These are phyloP conservation scores for Heritiera fomes DNA, from an alignment of 345 rosid genomes.

Conservation along the genomic window DNA sequence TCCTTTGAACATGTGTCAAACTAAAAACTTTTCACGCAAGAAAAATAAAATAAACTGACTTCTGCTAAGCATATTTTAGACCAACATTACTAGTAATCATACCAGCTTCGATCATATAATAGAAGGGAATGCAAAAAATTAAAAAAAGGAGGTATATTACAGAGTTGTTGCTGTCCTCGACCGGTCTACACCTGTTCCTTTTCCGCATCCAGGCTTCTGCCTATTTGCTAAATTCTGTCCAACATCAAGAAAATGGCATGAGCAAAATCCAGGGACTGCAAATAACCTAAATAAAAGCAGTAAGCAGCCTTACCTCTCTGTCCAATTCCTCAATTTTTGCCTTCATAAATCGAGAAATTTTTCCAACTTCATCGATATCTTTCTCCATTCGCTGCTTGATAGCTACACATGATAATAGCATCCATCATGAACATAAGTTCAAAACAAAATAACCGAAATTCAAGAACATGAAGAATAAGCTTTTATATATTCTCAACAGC, in stretches of 20 bases:
- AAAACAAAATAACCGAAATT: background rate
- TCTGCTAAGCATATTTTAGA: conserved; percentile 6
- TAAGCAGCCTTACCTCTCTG: conserved; percentile 54
- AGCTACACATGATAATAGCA: conserved; percentile 46
- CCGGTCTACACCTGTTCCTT: conserved; percentile 92
- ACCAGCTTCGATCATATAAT: conserved; percentile 1
- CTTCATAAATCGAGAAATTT: conserved; percentile 66
- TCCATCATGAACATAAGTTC: conserved; percentile 10
- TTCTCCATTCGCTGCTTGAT: conserved; percentile 92
- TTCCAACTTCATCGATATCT: conserved; percentile 94
- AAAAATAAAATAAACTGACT: conserved; percentile 6
- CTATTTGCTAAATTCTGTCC: conserved; percentile 80
- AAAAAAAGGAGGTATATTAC: conserved; percentile 45
- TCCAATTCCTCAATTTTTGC: conserved; percentile 86
- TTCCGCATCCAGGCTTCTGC: conserved; percentile 89
- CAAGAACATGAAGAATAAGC: background rate
- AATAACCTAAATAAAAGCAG: conserved; percentile 9
- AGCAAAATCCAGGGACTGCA: conserved; percentile 12
- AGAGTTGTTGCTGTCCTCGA: conserved; percentile 84
- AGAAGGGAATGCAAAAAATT: background rate
- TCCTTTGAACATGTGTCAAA: background rate
- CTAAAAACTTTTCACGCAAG: background rate
- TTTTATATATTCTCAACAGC: conserved; percentile 1
- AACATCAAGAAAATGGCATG: conserved; percentile 13
- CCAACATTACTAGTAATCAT: background rate